Evolutionary conservation across 441 rosid species (phyloP).

Genomic region (Macaranga tanarius): DNA sequence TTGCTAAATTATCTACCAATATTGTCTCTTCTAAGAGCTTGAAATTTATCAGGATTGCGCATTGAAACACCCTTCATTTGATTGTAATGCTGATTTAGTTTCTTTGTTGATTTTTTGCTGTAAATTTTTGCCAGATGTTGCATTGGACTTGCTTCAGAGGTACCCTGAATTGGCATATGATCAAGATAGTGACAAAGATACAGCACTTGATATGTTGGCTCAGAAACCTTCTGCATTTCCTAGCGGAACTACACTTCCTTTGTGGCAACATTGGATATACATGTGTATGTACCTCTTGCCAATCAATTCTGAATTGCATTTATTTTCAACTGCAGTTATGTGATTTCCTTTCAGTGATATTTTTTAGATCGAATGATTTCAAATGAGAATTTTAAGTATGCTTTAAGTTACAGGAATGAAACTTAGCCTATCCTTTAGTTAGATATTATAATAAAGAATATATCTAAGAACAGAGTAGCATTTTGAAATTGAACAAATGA

Average conservation of each 20-base stretch:
- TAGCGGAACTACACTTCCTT: conserved; percentile 47
- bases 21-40: neutral
- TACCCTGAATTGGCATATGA: conserved; percentile 29
- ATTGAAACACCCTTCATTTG: neutral
- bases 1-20: neutral
- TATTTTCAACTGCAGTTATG: too few species aligned
- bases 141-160: conserved; percentile 30
- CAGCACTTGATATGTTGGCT: conserved; percentile 56
- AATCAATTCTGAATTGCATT: too few species aligned
- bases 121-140: conserved; percentile 22
- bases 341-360: too few species aligned
- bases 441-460: too few species aligned
- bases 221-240: conserved; percentile 60
- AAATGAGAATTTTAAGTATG: too few species aligned
- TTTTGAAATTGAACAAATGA: neutral
- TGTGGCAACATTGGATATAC: conserved; percentile 59
- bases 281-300: conserved; percentile 31
- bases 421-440: too few species aligned
- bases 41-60: neutral
- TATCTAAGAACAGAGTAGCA: too few species aligned
- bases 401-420: too few species aligned
- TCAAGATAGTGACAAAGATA: conserved; percentile 49
- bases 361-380: too few species aligned
- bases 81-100: neutral
- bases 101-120: neutral